These are phyloP conservation scores for Gaeumannomyces sp. DNA, from an alignment of 2,329 filamentous ascomycete genomes.

Conservation along the genomic window DNA sequence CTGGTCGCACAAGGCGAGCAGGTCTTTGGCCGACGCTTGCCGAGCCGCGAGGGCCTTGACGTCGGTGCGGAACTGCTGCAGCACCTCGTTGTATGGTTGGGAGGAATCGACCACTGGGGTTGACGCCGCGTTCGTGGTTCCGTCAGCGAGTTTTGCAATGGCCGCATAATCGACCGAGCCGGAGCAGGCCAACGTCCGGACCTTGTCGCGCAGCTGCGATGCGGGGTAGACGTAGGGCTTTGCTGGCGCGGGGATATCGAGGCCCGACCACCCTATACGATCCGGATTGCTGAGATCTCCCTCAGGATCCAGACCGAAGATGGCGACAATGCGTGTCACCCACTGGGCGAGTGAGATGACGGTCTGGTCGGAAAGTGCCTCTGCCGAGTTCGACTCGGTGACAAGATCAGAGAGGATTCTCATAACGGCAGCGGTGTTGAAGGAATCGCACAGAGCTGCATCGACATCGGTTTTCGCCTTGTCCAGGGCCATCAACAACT, in stretches of 20 bases:
- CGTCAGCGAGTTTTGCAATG: conserved; percentile 16
- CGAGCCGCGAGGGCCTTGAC: conserved; percentile 34
- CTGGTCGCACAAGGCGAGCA: conserved; percentile 58
- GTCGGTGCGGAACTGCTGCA: conserved; percentile 32
- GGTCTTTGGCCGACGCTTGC: conserved; percentile 47
- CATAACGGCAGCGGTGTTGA: conserved; percentile 62
- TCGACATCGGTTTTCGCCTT: conserved; percentile 52
- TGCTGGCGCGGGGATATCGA: conserved; percentile 53
- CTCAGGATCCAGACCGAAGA: conserved; percentile 54
- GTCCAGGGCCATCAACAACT: conserved; percentile 42
- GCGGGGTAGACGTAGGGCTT: conserved; percentile 56
- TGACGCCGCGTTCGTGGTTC: conserved; percentile 12
- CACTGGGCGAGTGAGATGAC: conserved; percentile 43
- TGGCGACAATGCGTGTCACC: conserved; percentile 59
- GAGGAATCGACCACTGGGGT: conserved; percentile 13
- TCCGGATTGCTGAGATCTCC: conserved; percentile 30
- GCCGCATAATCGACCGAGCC: conserved; percentile 30
- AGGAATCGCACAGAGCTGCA: conserved; percentile 58
- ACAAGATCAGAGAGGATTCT: conserved; percentile 56
- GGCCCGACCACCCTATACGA: conserved; percentile 57
- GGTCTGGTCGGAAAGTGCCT: conserved; percentile 18
- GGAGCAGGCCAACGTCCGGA: conserved; percentile 28
- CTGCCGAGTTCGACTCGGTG: conserved; percentile 50
- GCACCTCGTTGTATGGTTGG: conserved; percentile 23
- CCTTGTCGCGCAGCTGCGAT: conserved; percentile 31